Conservation (phyloP, 1,139 yeast genomes). For the Candida sp. region DNA sequence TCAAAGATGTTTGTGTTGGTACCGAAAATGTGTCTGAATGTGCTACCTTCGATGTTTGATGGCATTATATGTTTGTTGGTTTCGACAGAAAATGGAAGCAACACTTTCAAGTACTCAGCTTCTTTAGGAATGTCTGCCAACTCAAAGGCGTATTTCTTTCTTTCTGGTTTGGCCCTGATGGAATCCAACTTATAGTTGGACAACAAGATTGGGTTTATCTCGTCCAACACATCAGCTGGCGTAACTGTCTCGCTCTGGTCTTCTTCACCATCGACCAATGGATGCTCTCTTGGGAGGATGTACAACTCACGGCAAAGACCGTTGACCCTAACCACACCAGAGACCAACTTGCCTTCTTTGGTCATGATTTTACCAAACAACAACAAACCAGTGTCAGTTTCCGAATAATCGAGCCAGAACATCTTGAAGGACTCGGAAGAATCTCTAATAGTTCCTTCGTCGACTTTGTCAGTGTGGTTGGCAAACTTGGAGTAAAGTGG, state of each 20-base stretch:
- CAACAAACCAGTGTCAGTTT: conserved; percentile 68
- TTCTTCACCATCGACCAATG: conserved; percentile 41
- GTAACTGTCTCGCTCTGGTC: conserved; percentile 38
- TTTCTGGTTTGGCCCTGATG: conserved; percentile 73
- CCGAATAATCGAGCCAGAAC: conserved; percentile 93
- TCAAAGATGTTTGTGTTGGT: conserved; percentile 78
- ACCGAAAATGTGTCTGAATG: conserved; percentile 85
- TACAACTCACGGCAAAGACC: conserved; percentile 75
- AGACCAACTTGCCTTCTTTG: conserved; percentile 60
- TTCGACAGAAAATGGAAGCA: conserved; percentile 72
- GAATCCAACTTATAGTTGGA: conserved; percentile 63
- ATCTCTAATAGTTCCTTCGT: conserved; percentile 46
- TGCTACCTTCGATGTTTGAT: conserved; percentile 69
- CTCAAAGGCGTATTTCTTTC: conserved; percentile 89
- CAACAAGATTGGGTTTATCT: conserved; percentile 68
- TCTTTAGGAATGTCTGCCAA: conserved; percentile 79
- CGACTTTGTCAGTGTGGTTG: conserved; percentile 47
- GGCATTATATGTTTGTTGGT: conserved; percentile 59
- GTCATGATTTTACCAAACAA: conserved; percentile 85
- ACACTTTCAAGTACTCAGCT: conserved; percentile 78
- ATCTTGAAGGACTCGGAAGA: conserved; percentile 55
- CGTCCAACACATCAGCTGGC: conserved; percentile 76
- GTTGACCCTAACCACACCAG: conserved; percentile 79
- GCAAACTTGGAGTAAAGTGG: conserved; percentile 21
- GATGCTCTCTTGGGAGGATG: conserved; percentile 69